phyloP scores from a whole-genome alignment of 1,139 yeast species.

The Scheffersomyces quercinus region DNA sequence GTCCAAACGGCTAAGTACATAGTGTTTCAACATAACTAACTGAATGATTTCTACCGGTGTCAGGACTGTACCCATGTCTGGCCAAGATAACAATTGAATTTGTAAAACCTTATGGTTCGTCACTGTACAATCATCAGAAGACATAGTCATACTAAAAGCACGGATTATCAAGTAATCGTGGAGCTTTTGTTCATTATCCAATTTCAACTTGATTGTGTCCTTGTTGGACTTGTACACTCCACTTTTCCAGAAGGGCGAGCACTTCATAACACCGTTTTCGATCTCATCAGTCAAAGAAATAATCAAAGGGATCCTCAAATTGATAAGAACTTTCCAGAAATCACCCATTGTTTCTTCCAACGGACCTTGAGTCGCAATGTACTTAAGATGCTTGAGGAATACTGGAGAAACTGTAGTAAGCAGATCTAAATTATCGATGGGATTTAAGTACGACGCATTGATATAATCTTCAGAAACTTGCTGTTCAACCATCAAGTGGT shows the following conservation, averaged over 20 bases:
- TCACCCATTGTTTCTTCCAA: slow-evolving; percentile 73
- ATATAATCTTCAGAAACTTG: slow-evolving; percentile 29
- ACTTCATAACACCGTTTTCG: slow-evolving; percentile 55
- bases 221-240: slow-evolving; percentile 46
- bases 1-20: slow-evolving; percentile 19
- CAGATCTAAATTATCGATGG: slow-evolving; percentile 16
- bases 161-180: slow-evolving; percentile 31
- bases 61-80: slow-evolving; percentile 49
- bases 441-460: slow-evolving; percentile 29
- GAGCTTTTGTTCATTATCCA: slow-evolving; percentile 15
- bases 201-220: slow-evolving; percentile 30
- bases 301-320: slow-evolving; percentile 41
- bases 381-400: slow-evolving; percentile 29
- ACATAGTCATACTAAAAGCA: slow-evolving; percentile 32
- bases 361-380: slow-evolving; percentile 89
- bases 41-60: slow-evolving; percentile 43
- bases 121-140: slow-evolving; percentile 12
- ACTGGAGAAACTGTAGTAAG: slow-evolving; percentile 9
- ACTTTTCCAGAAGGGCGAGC: slow-evolving; percentile 55
- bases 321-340: slow-evolving; percentile 72
- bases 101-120: slow-evolving; percentile 37
- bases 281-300: slow-evolving; percentile 53
- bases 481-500: not conserved
- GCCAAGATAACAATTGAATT: slow-evolving; percentile 53
- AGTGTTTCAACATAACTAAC: slow-evolving; percentile 40